Conservation (phyloP, 805 yeast genomes). For the Candida chilensis region DNA sequence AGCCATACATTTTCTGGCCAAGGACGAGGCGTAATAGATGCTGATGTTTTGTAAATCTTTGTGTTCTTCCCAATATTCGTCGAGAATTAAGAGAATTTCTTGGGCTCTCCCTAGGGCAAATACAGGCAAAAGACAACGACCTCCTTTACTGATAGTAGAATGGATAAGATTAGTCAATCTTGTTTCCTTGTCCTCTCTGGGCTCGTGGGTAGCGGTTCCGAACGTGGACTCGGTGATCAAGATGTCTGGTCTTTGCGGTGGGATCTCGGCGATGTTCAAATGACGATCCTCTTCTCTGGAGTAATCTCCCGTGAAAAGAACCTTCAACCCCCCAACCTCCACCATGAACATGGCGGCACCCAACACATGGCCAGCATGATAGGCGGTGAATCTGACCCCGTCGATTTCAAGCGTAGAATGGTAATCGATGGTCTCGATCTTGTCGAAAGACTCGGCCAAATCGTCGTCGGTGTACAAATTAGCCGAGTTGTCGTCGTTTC, state of each 20-base stretch:
- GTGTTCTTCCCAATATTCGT: slow-evolving; percentile 89
- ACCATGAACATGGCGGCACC: slow-evolving; percentile 98
- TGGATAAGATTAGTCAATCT: slow-evolving; percentile 78
- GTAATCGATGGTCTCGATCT: slow-evolving; percentile 89
- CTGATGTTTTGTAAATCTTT: slow-evolving; percentile 75
- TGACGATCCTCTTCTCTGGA: slow-evolving; percentile 95
- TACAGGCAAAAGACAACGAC: slow-evolving; percentile 86
- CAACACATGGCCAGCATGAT: slow-evolving; percentile 98
- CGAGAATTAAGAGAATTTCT: slow-evolving; percentile 80
- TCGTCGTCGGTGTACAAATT: slow-evolving; percentile 86
- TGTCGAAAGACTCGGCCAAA: slow-evolving; percentile 75
- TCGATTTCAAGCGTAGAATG: slow-evolving; percentile 93
- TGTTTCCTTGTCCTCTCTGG: slow-evolving; percentile 76
- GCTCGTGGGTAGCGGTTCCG: slow-evolving; percentile 96
- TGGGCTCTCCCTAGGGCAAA: slow-evolving; percentile 97
- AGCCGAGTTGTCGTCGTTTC: slow-evolving; percentile 25
- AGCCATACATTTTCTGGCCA: slow-evolving; percentile 95
- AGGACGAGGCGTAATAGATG: slow-evolving; percentile 83
- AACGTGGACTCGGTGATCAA: slow-evolving; percentile 92
- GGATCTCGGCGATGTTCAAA: slow-evolving; percentile 90
- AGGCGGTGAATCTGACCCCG: slow-evolving; percentile 93
- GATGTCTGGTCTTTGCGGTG: slow-evolving; percentile 79
- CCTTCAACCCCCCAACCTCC: slow-evolving; percentile 86
- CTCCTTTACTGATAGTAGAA: slow-evolving; percentile 77
- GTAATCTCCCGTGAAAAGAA: slow-evolving; percentile 92